Evolutionary conservation across 2,329 filamentous ascomycete genomes (phyloP), one percentile per base, ranked within the genome.

Genomic region (Scorias spongiosa): DNA sequence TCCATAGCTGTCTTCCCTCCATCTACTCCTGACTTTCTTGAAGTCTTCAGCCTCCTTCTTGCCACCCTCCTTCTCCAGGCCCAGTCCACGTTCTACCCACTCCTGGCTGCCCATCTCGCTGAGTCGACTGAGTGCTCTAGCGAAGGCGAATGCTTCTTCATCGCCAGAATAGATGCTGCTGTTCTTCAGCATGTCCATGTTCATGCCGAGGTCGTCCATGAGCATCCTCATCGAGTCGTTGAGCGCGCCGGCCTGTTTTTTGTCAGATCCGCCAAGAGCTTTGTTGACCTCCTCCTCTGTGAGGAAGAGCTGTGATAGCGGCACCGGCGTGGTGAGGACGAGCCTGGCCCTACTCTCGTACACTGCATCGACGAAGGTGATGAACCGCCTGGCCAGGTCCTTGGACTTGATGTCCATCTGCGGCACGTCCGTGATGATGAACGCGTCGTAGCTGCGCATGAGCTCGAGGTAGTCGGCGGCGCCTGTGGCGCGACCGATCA

Each of bases 121-220:
- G 48, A 98, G 66, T 44, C 91, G 70, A 43, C 81, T 88, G 53
- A 96, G 63, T 1, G 91, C 91, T 43, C 91, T 71, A 18, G 87
- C 87, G 68, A 98, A 98, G 0, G 91, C 91, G 67, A 98, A 98
- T 0, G 86, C 76, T 65, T 98, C 91, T 67, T 98, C 91, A 46
- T 95, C 91, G 36, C 91, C 91, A 1, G 81, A 84, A 62, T 98
- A 98, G 34, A 96, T 76, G 51, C 76, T 84, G 37, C 81, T 86
- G 51, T 80, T 80, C 67, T 93, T 93, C 54, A 98, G 70, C 63
- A 84, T 80, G 41, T 79, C 72, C 67, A 91, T 88, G 54, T 82
- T 88, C 66, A 87, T 75, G 34, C 86, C 86, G 40, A 95, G 65
- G 57, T 94, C 85, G 54, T 94, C 86, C 75, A 94, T 84, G 56